Base-by-base conservation (phyloP, 177 flowering plant species). In the Tripterygium wilfordii region DNA sequence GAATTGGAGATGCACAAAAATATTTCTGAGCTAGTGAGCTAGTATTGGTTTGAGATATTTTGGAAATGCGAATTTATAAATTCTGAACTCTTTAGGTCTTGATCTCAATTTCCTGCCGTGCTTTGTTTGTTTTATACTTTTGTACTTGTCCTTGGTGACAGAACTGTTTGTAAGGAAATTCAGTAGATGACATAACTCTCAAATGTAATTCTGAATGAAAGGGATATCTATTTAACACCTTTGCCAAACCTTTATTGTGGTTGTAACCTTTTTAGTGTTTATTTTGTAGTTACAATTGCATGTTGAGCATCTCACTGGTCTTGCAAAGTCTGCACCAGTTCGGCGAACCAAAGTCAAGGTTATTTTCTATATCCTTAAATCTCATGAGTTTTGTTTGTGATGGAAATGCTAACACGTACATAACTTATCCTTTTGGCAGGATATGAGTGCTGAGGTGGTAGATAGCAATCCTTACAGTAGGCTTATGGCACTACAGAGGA, bases 391-490 rank as follows among this genome's bases (percentile, higher is more conserved):
- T 26, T 50, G 8, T 33, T 17, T 17, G n/a, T 33, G 40, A 21
- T 10, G 2, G 25, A 3, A 1, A 5, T 42, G 8, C 8, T 16
- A 10, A 15, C 38, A 15, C 16, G 5, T 15, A 15, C 16, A 23
- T 28, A 23, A 13, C 20, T 22, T 38, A 5, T 35, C 14, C 4
- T 35, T 5, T 35, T 64, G 42, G 42, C 82, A 92, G 98, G 92
- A 88, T 65, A 80, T 88, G 95, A 92, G 96, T 60, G 83, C 92
- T 2, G 98, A 92, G 67, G 98, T 92, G 56, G 86, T 92, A 31
- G 98, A 92, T 56, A 88, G 96, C 66, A 92, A 92, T 50, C 99
- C 99, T 10, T 92, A 92, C 50, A 88, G 99, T 51, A 78, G 99
- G 71, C 95, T 92, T 24, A 92, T 92, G 99, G 99, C 99, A 12